phyloP scores from a whole-genome alignment of 2,329 filamentous ascomycete genomes.

The Exophiala aquamarina region DNA sequence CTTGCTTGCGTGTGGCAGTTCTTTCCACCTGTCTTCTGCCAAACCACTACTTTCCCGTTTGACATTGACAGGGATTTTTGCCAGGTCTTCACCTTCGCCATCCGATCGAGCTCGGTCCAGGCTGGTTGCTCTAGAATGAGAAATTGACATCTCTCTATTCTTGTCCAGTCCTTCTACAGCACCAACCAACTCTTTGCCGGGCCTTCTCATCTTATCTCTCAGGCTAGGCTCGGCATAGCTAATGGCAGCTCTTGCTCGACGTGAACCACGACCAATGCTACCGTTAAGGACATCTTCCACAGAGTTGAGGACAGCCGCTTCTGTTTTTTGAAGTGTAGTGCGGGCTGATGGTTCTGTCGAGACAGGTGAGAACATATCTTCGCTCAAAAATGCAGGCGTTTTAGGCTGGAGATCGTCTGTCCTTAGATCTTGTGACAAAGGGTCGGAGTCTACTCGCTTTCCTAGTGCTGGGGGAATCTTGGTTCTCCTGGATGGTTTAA shows the following conservation, averaged over 20 bases:
- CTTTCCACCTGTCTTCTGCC: constrained; percentile 16
- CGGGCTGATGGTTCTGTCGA: constrained; percentile 26
- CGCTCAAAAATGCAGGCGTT: constrained; percentile 20
- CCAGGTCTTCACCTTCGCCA: constrained; percentile 13
- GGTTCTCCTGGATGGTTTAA: constrained; percentile 4
- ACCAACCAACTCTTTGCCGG: constrained; percentile 73
- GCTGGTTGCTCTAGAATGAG: constrained; percentile 10
- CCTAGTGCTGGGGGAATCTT: constrained; percentile 7
- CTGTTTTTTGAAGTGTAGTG: constrained; percentile 12
- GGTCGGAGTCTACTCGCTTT: not conserved
- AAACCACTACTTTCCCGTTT: constrained; percentile 12
- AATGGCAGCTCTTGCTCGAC: constrained; percentile 66
- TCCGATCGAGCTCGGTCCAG: constrained; percentile 21
- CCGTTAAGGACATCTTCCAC: constrained; percentile 33
- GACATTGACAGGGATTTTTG: constrained; percentile 15
- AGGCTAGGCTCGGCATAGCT: constrained; percentile 83
- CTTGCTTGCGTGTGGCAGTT: constrained; percentile 8
- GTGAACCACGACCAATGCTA: constrained; percentile 61
- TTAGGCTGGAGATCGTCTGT: constrained; percentile 23
- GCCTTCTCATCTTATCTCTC: constrained; percentile 78
- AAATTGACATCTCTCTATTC: constrained; percentile 34
- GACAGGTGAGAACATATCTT: constrained; percentile 24
- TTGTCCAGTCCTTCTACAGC: constrained; percentile 61
- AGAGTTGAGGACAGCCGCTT: constrained; percentile 26
- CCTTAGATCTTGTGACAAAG: not conserved